phyloP scores from a whole-genome alignment of 495 filamentous ascomycete species.

The Aspergillus ellipticus region DNA sequence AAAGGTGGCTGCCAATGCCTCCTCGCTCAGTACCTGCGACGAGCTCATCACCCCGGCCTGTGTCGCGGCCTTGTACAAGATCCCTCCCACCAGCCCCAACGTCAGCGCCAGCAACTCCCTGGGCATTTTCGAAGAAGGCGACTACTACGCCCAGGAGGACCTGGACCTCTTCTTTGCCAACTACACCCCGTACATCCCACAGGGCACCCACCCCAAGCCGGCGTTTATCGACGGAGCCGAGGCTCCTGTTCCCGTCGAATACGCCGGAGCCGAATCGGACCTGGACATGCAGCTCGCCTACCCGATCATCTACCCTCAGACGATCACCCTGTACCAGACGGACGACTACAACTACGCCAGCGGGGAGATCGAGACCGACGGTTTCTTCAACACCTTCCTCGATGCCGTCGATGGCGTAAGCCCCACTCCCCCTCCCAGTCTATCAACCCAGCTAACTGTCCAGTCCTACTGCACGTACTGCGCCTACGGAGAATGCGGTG shows the following conservation, averaged over 20 bases:
- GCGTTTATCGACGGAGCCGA: conserved; percentile 41
- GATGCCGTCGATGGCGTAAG: conserved; percentile 55
- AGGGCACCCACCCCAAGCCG: conserved; percentile 37
- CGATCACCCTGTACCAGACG: conserved; percentile 53
- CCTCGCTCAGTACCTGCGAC: conserved; percentile 34
- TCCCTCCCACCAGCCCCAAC: conserved; percentile 31
- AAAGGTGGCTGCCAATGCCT: conserved; percentile 15
- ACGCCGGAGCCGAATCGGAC: conserved; percentile 44
- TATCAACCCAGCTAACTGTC: background rate
- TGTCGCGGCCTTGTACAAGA: conserved; percentile 39
- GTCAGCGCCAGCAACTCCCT: conserved; percentile 37
- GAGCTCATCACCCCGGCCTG: conserved; percentile 30
- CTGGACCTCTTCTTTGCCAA: conserved; percentile 56
- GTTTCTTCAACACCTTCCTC: conserved; percentile 48
- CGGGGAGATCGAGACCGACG: conserved; percentile 21
- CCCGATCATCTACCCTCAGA: conserved; percentile 55
- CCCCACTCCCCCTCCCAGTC: background rate
- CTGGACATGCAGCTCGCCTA: conserved; percentile 52
- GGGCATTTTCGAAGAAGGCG: conserved; percentile 42
- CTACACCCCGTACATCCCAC: conserved; percentile 23
- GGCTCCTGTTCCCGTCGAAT: conserved; percentile 26
- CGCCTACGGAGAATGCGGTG: conserved; percentile 16
- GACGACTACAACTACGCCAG: conserved; percentile 50
- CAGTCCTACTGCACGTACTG: conserved; percentile 43
- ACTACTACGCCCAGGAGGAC: conserved; percentile 51